Percentiles rank a stretch among this genome's conserved stretches.
phyloP scores from a whole-genome alignment of 1,139 yeast genomes.

The Blastobotrys buckinghamii region DNA sequence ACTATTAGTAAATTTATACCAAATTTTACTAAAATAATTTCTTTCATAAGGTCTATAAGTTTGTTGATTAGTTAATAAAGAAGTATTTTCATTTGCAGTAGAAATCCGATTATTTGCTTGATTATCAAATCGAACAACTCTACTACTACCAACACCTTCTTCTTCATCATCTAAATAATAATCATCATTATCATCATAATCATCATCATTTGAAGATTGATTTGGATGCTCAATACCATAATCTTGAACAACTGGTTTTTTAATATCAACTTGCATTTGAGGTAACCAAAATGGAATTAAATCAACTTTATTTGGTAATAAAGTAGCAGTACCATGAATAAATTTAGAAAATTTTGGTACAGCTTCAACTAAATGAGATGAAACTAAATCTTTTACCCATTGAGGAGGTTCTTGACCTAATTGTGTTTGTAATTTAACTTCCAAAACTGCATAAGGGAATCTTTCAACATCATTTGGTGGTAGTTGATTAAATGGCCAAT shows the following conservation, averaged over 20 bases:
- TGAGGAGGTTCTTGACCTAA: slow-evolving; percentile 97
- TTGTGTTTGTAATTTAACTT: slow-evolving; percentile 95
- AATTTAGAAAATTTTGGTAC: slow-evolving; percentile 97
- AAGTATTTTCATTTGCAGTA: slow-evolving; percentile 27
- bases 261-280: slow-evolving; percentile 94
- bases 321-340: slow-evolving; percentile 89
- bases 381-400: slow-evolving; percentile 90
- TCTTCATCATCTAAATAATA: slow-evolving; percentile 18
- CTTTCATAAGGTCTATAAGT: slow-evolving; percentile 5
- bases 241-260: slow-evolving; percentile 72
- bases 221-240: slow-evolving; percentile 59
- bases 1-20: slow-evolving; percentile 16
- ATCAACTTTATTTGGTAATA: slow-evolving; percentile 74
- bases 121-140: slow-evolving; percentile 14
- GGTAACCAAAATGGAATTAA: slow-evolving; percentile 96
- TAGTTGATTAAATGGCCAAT: slow-evolving; percentile 85
- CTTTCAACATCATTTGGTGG: slow-evolving; percentile 81
- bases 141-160: slow-evolving; percentile 6
- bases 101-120: slow-evolving; percentile 1
- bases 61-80: slow-evolving; percentile 20
- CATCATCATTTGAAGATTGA: slow-evolving; percentile 33
- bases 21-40: slow-evolving; percentile 3
- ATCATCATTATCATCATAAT: slow-evolving; percentile 32
- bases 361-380: slow-evolving; percentile 93
- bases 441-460: slow-evolving; percentile 95